Evolutionary conservation across 1,139 yeast genomes (phyloP), one percentile per base, ranked within the genome.

Genomic region (Kazachstania sp.): DNA sequence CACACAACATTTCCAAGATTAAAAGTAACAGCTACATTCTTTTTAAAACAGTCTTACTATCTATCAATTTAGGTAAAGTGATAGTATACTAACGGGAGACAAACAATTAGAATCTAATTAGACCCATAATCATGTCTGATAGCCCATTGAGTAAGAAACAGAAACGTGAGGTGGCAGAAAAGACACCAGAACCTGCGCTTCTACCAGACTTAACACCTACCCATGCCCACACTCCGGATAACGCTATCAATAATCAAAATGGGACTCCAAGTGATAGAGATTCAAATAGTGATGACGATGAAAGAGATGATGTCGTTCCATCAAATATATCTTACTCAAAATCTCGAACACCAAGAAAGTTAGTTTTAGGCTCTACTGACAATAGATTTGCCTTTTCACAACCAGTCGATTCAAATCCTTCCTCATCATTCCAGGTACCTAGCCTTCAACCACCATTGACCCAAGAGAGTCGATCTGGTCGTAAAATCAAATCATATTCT

Each of bases 281-380:
- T 23, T 23, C 28, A 7, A 23, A 23, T 12, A 15, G 16, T 8
- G 26, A 39, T 2, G 42, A 16, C 13, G 26, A 34, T 18, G 38
- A 19, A 23, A 11, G 11, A 16, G n/a, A 8, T 28, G 29, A 35
- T 2, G 15, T 9, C 23, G 26, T 31, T 19, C 41, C 39, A 12
- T 18, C 32, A 2, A 23, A 42, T 36, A 36, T 42, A 26, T 30
- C 30, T 11, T 19, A 30, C 19, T 36, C 43, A 2, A 45, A 37
- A 8, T 39, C 47, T 3, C 19, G 39, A 16, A 46, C 65, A 3
- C 66, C 66, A 15, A 51, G 61, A 37, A 63, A 63, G 38, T 41
- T 60, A 32, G 54, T 58, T 1, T 23, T 59, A n/a, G 59, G 55
- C 3, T 54, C 63, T n/a, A 48, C 53, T 2, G 65, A 61, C 4